Base-by-base conservation (phyloP, 2,329 filamentous ascomycete genomes). In the Ophiostoma populinum region DNA sequence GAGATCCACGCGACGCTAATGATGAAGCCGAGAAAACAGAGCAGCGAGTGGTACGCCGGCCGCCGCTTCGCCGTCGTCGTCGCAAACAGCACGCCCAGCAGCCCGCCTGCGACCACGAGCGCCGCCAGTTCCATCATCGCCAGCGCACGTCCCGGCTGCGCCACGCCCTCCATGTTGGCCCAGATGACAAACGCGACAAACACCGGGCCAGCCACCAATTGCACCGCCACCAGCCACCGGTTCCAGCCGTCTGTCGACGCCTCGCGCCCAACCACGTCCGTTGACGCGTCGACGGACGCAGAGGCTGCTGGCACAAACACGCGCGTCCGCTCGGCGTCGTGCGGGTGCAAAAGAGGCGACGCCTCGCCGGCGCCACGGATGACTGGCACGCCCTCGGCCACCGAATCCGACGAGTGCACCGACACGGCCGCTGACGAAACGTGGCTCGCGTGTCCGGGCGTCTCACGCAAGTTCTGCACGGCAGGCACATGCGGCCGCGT, bases 1-100 rank as follows among this genome's bases (percentile, higher is more conserved):
- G 83, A 90, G 46, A 95, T 94, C 90, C 92, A 98, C 17, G 82
- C 80, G 38, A 95, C 90, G 42, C 80, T 75, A 39, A 95, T 92
- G 7, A 79, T 62, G 50, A 98, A 98, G 6, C 92, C 90, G 24
- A 92, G 61, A 48, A 93, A 82, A 50, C 85, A 92, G 30, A 95
- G 65, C 17, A 87, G 50, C 32, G 76, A 77, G 40, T 86, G 78
- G 54, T 81, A 81, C 42, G 66, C 71, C 0, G 81, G 79, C 20
- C 76, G 74, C 22, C 65, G 67, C 33, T 70, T 62, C 7, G 76
- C 65, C 1, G 67, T 70, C 0, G 86, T 92, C 15, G 75, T 75
- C 4, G 72, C 40, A 3, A 92, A 57, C 10, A 95, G 58, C 3
- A 77, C 50, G 0, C 58, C 65, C 28, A 94, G 63, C 28, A 80